Evolutionary conservation across 2,329 filamentous ascomycete species (phyloP), one percentile per base, ranked within the genome.

Genomic region (Monilinia polystroma): DNA sequence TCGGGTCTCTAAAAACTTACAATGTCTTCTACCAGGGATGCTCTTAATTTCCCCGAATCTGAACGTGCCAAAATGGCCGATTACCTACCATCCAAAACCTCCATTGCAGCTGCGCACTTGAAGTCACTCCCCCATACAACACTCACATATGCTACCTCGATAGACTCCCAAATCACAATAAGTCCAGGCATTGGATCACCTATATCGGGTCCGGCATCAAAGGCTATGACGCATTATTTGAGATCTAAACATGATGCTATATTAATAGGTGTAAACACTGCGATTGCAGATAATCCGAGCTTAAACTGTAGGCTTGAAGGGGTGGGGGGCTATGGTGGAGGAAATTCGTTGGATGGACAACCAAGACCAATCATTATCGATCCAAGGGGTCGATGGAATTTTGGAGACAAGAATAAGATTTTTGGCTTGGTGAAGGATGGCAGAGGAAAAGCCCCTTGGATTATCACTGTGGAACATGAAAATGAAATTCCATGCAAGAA

Each of bases 161-260:
- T 99, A 72, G 94, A 98, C 80, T 89, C 90, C 52, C 86, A 88
- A 49, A 59, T 73, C 23, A 59, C 71, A 4, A 67, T 73, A 10
- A 70, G 81, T 14, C 85, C 84, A 8, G 93, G 93, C 18, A 82
- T 87, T n/a, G 90, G 90, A 71, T 98, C 94, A 2, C 82, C 85
- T 0, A 85, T 98, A 18, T 98, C 94, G 1, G 93, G 93, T 4
- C 85, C 90, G 0, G 83, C 88, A 70, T 92, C 92, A 49, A 97
- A 97, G 78, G 85, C 91, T 64, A 96, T 98, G 92, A 97, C 94
- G 0, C 94, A 98, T 78, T 92, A 90, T 76, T 85, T 98, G 38
- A 91, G 94, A 73, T 88, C 89, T 16, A 85, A 84, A 20, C 93
- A 98, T 79, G 87, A 91, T 70, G 92, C 91, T 51, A 96, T 97